A percentile compares a stretch with the other conserved stretches of the same genome.
These are phyloP conservation scores for Leptographium wingfieldii DNA, from an alignment of 2,329 filamentous ascomycete species.

Conservation along the genomic window DNA sequence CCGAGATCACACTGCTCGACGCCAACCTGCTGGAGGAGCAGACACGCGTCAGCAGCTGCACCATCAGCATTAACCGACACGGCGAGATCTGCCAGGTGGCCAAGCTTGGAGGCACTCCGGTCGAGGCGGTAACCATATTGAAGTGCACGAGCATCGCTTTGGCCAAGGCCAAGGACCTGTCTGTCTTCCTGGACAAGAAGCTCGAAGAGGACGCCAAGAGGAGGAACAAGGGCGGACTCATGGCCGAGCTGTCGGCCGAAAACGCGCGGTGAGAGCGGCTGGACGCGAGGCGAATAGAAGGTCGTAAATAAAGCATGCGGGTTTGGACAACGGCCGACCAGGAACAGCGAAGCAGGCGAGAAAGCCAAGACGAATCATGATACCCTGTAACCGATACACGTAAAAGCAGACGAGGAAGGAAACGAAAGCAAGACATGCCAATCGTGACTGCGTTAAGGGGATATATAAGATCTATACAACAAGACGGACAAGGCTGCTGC, in stretches of 20 bases:
- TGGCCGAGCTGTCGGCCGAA: slow-evolving; percentile 68
- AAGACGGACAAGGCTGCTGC: neutral
- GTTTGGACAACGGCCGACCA: neutral
- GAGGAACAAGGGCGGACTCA: slow-evolving; percentile 64
- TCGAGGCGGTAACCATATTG: slow-evolving; percentile 69
- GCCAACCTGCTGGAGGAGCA: slow-evolving; percentile 65
- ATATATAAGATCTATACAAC: neutral
- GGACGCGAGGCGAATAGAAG: neutral
- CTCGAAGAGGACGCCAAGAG: slow-evolving; percentile 67
- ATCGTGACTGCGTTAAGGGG: neutral
- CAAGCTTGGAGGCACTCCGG: slow-evolving; percentile 73
- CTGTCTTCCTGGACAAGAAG: slow-evolving; percentile 56
- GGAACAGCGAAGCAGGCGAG: neutral
- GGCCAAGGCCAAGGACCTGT: slow-evolving; percentile 69
- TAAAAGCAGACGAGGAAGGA: neutral
- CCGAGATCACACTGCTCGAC: slow-evolving; percentile 60
- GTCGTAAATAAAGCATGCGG: neutral
- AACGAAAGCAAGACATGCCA: neutral
- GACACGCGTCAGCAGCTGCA: slow-evolving; percentile 58
- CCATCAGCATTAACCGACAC: slow-evolving; percentile 76
- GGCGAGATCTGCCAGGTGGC: slow-evolving; percentile 86
- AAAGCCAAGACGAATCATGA: slow-evolving; percentile 7
- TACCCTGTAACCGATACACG: slow-evolving; percentile 10
- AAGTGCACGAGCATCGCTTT: slow-evolving; percentile 64
- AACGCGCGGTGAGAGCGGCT: slow-evolving; percentile 55